Base-by-base conservation (phyloP, 2,329 filamentous ascomycete genomes). In the Incumbomyces lentus region DNA sequence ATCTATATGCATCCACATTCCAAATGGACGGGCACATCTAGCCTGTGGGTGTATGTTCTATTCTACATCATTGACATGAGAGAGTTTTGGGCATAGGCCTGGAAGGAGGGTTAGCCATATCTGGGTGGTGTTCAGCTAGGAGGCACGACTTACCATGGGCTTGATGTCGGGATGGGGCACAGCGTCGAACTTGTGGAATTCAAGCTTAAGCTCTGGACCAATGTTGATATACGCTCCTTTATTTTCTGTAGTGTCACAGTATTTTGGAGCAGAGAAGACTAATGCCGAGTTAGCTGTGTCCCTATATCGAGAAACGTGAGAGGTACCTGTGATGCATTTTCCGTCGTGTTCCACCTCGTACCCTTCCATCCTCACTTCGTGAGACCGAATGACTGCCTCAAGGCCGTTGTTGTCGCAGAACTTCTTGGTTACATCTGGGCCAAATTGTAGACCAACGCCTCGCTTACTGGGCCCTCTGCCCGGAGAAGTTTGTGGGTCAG, bases 171-270 rank as follows among this genome's bases (percentile, higher is more conserved):
- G 92, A 72, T 98, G 92, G 52, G 89, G 89, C 45, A 98, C 92
- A 6, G 92, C 92, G 58, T 96, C 89, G 58, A 98, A 98, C 63
- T 95, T 83, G 64, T 92, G 78, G 69, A 86, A 98, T 32, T 86
- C 72, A 58, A 96, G 81, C 73, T 95, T 93, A 64, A 93, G 86
- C 52, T 95, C 86, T 13, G 86, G 78, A 29, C 86, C 85, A 54
- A 98, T 84, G 68, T 98, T 96, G 76, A 98, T 98, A 67, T 93
- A 98, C 14, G 92, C 92, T 54, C 92, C 92, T 71, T 89, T 92
- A 70, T 98, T 98, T 70, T 95, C 90, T 1, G 92, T 96, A 58
- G 87, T 87, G 64, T 98, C 92, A 68, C 92, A 98, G 66, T 98
- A 98, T 66, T 82, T 94, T 33, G 92, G 92, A 19, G 92, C 92